Conservation (phyloP, 768 basidiomycete species). For the Royoungia palumana region DNA sequence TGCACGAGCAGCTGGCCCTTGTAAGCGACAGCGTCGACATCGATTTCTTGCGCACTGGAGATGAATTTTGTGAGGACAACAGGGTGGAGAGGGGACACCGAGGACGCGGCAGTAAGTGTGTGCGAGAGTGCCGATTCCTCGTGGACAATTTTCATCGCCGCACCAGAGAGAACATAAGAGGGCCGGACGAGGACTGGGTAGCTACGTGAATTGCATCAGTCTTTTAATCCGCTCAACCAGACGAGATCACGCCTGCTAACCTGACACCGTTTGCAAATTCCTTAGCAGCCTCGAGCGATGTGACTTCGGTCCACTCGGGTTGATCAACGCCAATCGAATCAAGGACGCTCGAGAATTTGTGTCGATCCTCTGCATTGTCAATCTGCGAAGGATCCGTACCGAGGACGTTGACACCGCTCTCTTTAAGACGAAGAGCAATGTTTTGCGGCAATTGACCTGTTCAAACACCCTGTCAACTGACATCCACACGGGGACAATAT, state of each 20-base stretch:
- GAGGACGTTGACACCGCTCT: constrained; percentile 86
- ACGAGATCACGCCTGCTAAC: constrained; percentile 19
- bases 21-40: constrained; percentile 95
- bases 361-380: constrained; percentile 96
- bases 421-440: constrained; percentile 92
- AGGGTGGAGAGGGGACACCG: constrained; percentile 94
- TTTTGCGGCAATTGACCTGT: constrained; percentile 96
- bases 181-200: constrained; percentile 98
- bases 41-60: constrained; percentile 95
- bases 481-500: neutral
- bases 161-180: constrained; percentile 96
- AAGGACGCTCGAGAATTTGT: constrained; percentile 97
- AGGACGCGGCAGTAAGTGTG: constrained; percentile 94
- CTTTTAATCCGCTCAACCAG: neutral
- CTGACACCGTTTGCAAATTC: constrained; percentile 84
- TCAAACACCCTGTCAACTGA: neutral
- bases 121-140: constrained; percentile 88
- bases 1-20: constrained; percentile 90
- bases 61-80: constrained; percentile 99
- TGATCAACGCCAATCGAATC: constrained; percentile 96
- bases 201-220: constrained; percentile 36
- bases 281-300: constrained; percentile 85
- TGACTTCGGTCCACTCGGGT: constrained; percentile 93
- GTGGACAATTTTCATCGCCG: constrained; percentile 98
- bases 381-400: constrained; percentile 96